Base-by-base conservation (phyloP, 768 basidiomycete species). In the Hortiboletus flavorubellus region DNA sequence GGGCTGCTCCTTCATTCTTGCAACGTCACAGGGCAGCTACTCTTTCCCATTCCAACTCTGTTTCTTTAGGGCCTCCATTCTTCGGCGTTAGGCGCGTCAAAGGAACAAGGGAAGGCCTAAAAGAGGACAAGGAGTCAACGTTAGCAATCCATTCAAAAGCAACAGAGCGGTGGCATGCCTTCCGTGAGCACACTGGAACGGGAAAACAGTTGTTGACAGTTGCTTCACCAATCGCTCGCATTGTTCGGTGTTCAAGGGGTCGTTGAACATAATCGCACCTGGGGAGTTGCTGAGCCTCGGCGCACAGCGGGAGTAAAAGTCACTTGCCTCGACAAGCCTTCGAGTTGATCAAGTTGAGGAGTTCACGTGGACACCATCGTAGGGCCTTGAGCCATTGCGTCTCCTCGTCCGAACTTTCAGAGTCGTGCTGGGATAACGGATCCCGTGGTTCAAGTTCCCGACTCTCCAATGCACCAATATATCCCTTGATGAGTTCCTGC, bases 211-310 rank as follows among this genome's bases (percentile, higher is more conserved):
- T 57, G 79, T 68, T 9, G 86, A 78, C 30, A 99, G 78, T 59
- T 84, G 79, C 7, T 65, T 62, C 43, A 98, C 77, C 40, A 99
- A 79, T 45, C 77, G 73, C 60, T 79, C 68, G 68, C 92, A 91
- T 66, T 97, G 92, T 35, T 77, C 76, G 8, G 73, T 51, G 14
- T 76, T 82, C 46, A 99, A 76, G 0, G 76, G 55, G 67, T 98
- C 95, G 61, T 95, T 95, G 77, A 97, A 97, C 93, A 98, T 97
- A 70, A 97, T 91, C 3, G 96, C 95, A 49, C 95, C 94, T 97
- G 68, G 35, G 21, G 48, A 47, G 43, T 46, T 23, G 21, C 35
- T 64, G 11, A 62, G 46, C 35, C 29, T 43, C 26, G n/a, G 37
- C 33, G 16, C 14, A 38, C 33, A 35, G 5, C n/a, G 11, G 52